Evolutionary conservation across 306 rosid genomes (phyloP).

Genomic region (Luffa aegyptiaca): DNA sequence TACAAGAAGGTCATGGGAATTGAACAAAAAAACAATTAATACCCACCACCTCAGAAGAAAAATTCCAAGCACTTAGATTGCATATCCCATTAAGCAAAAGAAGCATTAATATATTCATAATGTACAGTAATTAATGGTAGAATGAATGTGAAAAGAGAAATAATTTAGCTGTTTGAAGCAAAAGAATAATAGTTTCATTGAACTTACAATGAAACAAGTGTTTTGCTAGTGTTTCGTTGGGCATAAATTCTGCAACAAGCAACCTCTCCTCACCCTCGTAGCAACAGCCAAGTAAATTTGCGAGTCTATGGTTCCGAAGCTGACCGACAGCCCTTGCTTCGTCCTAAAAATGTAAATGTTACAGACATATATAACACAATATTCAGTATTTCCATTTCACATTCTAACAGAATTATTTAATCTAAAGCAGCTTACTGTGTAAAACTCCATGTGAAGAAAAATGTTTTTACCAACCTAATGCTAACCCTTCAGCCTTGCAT

Average conservation of each 20-base stretch:
- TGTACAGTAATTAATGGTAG: not conserved
- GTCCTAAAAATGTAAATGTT: slow-evolving; percentile 37
- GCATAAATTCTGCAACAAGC: slow-evolving; percentile 83
- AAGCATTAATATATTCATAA: not conserved
- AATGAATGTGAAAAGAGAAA: not conserved
- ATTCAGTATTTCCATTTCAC: not conserved
- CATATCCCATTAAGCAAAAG: not conserved
- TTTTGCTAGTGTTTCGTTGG: slow-evolving; percentile 91
- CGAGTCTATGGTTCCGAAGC: slow-evolving; percentile 71
- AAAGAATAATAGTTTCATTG: not conserved
- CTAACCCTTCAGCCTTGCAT: not conserved
- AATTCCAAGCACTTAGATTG: not conserved
- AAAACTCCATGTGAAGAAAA: not conserved
- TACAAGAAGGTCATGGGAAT: not conserved
- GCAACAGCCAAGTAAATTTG: slow-evolving; percentile 92
- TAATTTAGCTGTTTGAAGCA: not conserved
- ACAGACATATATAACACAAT: not conserved
- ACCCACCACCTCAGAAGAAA: not conserved
- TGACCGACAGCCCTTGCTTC: slow-evolving; percentile 92
- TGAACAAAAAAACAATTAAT: not conserved
- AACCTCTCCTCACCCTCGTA: slow-evolving; percentile 86
- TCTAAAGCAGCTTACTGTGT: not conserved
- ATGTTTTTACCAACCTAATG: not conserved
- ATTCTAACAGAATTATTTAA: not conserved
- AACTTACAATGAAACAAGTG: slow-evolving; percentile 95